Base-by-base conservation (phyloP, 345 rosid species). In the Gynandropsis gynandra region DNA sequence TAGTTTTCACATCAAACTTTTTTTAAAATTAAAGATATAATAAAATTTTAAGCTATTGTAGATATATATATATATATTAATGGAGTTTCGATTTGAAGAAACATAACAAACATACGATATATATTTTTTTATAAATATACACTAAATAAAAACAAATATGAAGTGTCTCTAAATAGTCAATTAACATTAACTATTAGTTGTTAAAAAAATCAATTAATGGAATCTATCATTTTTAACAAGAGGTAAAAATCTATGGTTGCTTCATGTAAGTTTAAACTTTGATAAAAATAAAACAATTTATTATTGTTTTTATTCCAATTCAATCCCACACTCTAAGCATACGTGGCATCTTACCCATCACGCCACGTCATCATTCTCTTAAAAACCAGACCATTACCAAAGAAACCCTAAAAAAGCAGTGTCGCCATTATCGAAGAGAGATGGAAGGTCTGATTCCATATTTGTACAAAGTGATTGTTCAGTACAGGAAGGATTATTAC, bases 381-480 rank as follows among this genome's bases (percentile, higher is more conserved):
- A n/a, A 56, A 56, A 52, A 57, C 52, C 50, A 56, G 42, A 55
- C 48, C 47, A 38, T n/a, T 16, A 34, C 4, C 18, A 21, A 6
- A 15, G 10, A 15, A 42, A 10, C 12, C 44, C 16, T 36, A 50
- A 17, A 40, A 46, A 47, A 31, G 19, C 11, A 11, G 7, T 4
- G 35, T 9, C 2, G 34, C 48, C n/a, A 14, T 7, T 7, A 41
- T 16, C 9, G 7, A 27, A 49, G 38, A 31, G 7, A 19, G 16
- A 65, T 65, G 70, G 70, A 65, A 46, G 70, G 70, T 39, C 52
- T 65, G 54, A 65, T 65, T 52, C 70, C 70, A 9, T 58, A 58
- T 47, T 20, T 65, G 50, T 65, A 65, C 55, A 65, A 65, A 65
- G 70, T 64, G 0, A 40, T 65, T 11, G 59, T 65, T 47, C 21